Evolutionary conservation across 1,139 yeast species (phyloP), one percentile per base, ranked within the genome.

Genomic region (Tardiomyces depauwii): DNA sequence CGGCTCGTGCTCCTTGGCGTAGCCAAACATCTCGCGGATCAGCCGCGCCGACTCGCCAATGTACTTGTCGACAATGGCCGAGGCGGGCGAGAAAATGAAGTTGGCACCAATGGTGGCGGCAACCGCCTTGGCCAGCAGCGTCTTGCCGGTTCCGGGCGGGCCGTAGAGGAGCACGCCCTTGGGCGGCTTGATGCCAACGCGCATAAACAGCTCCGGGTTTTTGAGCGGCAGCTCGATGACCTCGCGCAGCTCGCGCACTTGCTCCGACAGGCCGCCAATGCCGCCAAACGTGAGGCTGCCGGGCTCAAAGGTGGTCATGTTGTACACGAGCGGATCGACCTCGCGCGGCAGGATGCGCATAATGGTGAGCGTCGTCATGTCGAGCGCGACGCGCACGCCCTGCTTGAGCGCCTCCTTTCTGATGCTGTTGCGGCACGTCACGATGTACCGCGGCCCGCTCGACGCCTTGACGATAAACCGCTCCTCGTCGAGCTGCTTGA

Each of bases 131-230:
- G 98, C 98, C 58, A 91, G 74, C 52, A 91, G 71, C 0, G 98
- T 91, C 64, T 91, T 91, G 63, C 98, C 98, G 0, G 98, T 91
- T 59, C 98, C 98, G 25, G 98, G 98, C n/a, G 98, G 98, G 2
- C 98, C 99, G 61, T 93, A 93, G 49, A 93, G 73, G 54, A 93
- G 72, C 14, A 93, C 98, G 63, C 98, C 99, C 68, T 91, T 93
- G 47, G 99, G 98, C 18, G 97, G 95, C 62, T 88, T 87, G 65
- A 93, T 93, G 44, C 99, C 99, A 23, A 93, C 96, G 63, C 98
- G 80, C 52, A 84, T 74, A 65, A 93, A 93, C 57, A 93, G 76
- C 67, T 93, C 99, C 1, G 99, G 99, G 64, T 93, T 91, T 66
- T 91, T 93, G 60, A 93, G 75, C 2, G 99, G 99, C 60, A 93